Percentiles rank a stretch among this genome's conserved stretches.
Evolutionary conservation across 441 rosid genomes (phyloP).

Genomic region (Brassica hybrid): DNA sequence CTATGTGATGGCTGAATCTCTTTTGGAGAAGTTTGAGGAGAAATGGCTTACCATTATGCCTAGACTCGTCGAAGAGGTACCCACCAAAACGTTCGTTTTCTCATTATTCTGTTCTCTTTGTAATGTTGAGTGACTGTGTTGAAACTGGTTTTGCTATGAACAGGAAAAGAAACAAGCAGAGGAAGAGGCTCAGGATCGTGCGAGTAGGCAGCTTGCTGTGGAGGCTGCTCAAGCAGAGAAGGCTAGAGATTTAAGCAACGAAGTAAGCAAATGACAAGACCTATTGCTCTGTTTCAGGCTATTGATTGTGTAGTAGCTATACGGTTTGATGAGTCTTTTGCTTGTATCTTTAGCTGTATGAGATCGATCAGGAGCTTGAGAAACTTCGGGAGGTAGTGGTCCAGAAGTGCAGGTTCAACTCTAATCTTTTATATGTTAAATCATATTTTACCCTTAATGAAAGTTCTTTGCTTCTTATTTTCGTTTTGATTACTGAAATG

Average conservation of each 20-base stretch:
- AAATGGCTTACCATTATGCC: conserved; percentile 93
- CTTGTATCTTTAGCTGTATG: conserved; percentile 64
- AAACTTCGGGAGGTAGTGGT: conserved; percentile 79
- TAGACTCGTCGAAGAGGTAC: conserved; percentile 91
- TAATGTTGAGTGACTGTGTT: conserved; percentile 12
- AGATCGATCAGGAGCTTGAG: conserved; percentile 76
- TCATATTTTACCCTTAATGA: conserved; percentile 3
- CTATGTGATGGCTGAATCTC: conserved; percentile 86
- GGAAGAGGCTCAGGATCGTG: conserved; percentile 74
- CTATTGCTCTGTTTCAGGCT: conserved; percentile 23
- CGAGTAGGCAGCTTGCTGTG: conserved; percentile 72
- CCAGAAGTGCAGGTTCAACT: conserved; percentile 79
- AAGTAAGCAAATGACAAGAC: conserved; percentile 50
- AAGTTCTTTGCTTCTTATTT: not conserved
- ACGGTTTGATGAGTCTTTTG: conserved; percentile 12
- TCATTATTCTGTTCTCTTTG: not conserved
- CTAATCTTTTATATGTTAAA: not conserved
- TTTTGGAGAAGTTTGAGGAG: conserved; percentile 89
- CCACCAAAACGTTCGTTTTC: not conserved
- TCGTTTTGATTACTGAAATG: conserved; percentile 11
- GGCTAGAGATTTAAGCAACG: conserved; percentile 78
- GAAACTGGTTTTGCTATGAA: conserved; percentile 16
- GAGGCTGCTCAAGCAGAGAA: conserved; percentile 82
- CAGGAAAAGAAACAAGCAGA: conserved; percentile 85
- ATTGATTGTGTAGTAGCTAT: not conserved